phyloP scores from a whole-genome alignment of 345 rosid species.

The Citrus australasica region DNA sequence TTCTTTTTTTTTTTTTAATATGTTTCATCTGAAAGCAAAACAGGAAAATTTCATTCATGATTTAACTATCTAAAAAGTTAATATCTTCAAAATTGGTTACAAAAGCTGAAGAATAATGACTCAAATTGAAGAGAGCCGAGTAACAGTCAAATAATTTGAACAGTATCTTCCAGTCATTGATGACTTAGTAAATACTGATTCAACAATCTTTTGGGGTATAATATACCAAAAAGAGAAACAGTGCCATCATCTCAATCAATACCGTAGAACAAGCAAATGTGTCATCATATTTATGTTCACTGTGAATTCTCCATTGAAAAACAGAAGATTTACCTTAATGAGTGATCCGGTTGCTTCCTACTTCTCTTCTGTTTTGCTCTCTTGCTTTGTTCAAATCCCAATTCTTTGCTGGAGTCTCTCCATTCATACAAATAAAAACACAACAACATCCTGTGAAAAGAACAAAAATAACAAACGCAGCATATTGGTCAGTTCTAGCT shows the following conservation, averaged over 20 bases:
- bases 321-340: slow-evolving; percentile 1
- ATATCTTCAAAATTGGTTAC: neutral
- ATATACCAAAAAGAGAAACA: neutral
- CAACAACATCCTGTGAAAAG: slow-evolving; percentile 2
- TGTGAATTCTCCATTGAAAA: neutral
- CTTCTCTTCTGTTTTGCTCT: slow-evolving; percentile 21
- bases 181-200: neutral
- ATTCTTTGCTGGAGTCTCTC: neutral
- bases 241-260: neutral
- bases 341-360: slow-evolving; percentile 1
- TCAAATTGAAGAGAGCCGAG: neutral
- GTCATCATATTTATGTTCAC: neutral
- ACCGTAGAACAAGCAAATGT: neutral
- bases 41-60: neutral
- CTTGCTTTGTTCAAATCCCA: slow-evolving; percentile 8
- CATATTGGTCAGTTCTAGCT: neutral
- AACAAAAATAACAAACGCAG: neutral
- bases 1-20: neutral
- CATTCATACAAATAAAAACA: slow-evolving; percentile 10
- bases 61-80: neutral
- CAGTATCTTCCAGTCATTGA: neutral
- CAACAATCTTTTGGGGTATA: neutral
- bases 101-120: neutral
- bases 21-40: neutral
- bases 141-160: neutral